A percentile compares a stretch with the other conserved stretches of the same genome.
Evolutionary conservation across 1,284 basidiomycete genomes (phyloP).

Genomic region (Albatrellus sp.): DNA sequence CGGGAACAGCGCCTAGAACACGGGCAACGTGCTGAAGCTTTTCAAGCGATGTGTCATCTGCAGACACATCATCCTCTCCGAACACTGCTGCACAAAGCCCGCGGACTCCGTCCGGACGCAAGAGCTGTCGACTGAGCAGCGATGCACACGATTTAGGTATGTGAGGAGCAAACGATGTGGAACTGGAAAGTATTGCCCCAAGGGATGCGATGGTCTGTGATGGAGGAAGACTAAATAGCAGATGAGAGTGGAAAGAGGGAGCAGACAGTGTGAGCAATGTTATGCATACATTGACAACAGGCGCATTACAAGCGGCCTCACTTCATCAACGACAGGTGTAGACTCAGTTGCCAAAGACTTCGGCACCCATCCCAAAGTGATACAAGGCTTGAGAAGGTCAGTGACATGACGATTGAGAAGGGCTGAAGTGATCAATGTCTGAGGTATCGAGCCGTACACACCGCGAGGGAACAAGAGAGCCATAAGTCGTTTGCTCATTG

Average conservation of each 20-base stretch:
- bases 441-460: constrained; percentile 28
- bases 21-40: constrained; percentile 56
- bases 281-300: constrained; percentile 45
- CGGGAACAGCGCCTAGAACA: constrained; percentile 45
- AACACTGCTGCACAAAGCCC: constrained; percentile 59
- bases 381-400: constrained; percentile 44
- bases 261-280: constrained; percentile 6
- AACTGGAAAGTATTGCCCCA: constrained; percentile 39
- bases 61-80: constrained; percentile 39
- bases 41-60: constrained; percentile 41
- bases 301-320: constrained; percentile 38
- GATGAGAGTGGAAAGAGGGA: constrained; percentile 1
- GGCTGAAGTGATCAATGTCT: constrained; percentile 47
- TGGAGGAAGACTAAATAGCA: constrained; percentile 33
- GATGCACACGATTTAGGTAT: constrained; percentile 44
- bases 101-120: constrained; percentile 53
- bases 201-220: constrained; percentile 54
- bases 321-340: constrained; percentile 20
- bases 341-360: constrained; percentile 31
- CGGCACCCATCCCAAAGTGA: constrained; percentile 62
- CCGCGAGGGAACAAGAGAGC: constrained; percentile 39
- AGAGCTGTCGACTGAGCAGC: constrained; percentile 52
- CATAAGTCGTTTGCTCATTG: constrained; percentile 29
- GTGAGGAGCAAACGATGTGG: constrained; percentile 28
- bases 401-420: constrained; percentile 44